These are phyloP conservation scores for Fusarium sp. DNA, from an alignment of 2,329 filamentous ascomycete species.

Conservation along the genomic window DNA sequence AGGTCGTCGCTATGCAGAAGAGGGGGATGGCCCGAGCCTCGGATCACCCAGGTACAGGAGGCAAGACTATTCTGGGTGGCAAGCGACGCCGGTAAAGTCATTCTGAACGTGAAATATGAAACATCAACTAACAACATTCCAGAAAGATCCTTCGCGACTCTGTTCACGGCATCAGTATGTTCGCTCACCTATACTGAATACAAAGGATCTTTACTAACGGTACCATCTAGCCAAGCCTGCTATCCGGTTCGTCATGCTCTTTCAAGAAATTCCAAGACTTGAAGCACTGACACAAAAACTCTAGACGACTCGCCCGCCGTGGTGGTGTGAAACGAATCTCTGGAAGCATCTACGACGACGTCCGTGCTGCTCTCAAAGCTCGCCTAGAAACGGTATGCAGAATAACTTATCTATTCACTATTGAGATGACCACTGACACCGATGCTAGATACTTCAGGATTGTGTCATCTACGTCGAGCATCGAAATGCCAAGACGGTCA, in stretches of 20 bases:
- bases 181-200: not conserved
- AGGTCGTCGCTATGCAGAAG: not conserved
- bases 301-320: conserved; percentile 76
- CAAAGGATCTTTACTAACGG: conserved; percentile 4
- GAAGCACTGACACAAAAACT: conserved; percentile 15
- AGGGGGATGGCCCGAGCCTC: conserved; percentile 8
- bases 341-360: conserved; percentile 71
- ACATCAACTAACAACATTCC: conserved; percentile 2
- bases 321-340: conserved; percentile 83
- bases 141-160: conserved; percentile 64
- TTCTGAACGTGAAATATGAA: not conserved
- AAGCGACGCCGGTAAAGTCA: conserved; percentile 45
- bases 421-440: conserved; percentile 15
- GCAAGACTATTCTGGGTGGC: conserved; percentile 43
- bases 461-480: conserved; percentile 67
- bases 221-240: conserved; percentile 62
- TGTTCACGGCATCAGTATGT: conserved; percentile 65
- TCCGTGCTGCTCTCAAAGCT: conserved; percentile 63
- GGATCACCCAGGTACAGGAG: not conserved
- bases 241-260: conserved; percentile 59
- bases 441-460: conserved; percentile 63
- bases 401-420: not conserved
- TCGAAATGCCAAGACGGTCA: conserved; percentile 70
- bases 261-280: not conserved
- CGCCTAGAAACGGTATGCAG: conserved; percentile 61